Conservation (phyloP, 257 asterid species). For the Solanum commersonii region DNA sequence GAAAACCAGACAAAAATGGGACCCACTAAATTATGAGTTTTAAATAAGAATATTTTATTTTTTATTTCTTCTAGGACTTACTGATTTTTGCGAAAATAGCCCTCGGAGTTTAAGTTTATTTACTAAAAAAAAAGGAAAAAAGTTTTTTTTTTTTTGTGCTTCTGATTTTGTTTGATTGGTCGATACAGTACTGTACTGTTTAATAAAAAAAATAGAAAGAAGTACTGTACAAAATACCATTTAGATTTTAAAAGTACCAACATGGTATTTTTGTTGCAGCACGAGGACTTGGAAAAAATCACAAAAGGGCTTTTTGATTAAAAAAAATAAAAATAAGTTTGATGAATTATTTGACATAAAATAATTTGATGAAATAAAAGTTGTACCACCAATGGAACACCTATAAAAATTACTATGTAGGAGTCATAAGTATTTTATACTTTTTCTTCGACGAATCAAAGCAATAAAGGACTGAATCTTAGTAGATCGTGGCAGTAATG, state of each 20-base stretch:
- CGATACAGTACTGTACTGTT: slow-evolving; percentile 15
- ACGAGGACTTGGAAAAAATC: neutral
- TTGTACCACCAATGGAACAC: neutral
- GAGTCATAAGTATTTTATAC: neutral
- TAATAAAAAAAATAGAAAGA: slow-evolving; percentile 5
- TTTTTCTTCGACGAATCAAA: neutral
- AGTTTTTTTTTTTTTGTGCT: neutral
- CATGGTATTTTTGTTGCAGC: neutral
- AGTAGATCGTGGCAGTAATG: rapidly evolving
- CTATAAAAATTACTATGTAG: no score
- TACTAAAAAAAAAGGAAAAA: slow-evolving; percentile 8
- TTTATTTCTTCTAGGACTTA: neutral
- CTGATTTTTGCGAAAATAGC: neutral
- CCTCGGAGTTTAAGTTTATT: slow-evolving; percentile 1
- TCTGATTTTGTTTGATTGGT: slow-evolving; percentile 23
- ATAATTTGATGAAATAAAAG: neutral
- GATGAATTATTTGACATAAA: neutral
- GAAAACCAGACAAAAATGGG: slow-evolving; percentile 26
- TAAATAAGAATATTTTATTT: neutral
- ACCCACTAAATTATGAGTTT: slow-evolving; percentile 25
- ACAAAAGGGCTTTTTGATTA: neutral
- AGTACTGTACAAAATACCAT: slow-evolving; percentile 3
- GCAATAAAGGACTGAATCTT: no score
- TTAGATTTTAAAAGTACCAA: slow-evolving; percentile 11
- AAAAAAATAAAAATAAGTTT: neutral